Conservation (phyloP, 2,329 filamentous ascomycete species). For the Kalaharituber pfeilii region DNA sequence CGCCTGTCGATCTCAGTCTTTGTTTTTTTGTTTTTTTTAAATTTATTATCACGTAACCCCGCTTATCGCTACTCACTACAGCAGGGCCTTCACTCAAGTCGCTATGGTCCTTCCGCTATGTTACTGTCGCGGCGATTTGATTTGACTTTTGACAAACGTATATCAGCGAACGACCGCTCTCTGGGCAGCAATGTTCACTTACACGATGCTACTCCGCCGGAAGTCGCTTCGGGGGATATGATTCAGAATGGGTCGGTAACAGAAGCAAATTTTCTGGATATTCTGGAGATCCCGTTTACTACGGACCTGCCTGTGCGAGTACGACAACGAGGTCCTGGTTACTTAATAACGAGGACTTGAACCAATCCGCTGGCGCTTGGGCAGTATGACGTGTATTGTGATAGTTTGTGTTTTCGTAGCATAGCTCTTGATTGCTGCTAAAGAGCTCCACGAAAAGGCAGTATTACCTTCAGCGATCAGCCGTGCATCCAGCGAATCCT, state of each 20-base stretch:
- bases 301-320: background rate
- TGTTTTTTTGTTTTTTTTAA: no score
- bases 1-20: no score
- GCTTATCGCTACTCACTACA: no score
- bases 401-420: background rate
- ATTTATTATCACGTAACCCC: no score
- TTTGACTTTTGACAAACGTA: no score
- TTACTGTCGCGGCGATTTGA: no score
- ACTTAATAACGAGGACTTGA: constrained; percentile 3
- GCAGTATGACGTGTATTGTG: constrained; percentile 9
- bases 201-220: background rate
- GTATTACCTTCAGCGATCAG: constrained; percentile 8
- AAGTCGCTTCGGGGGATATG: background rate
- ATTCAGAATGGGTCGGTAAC: constrained; percentile 1
- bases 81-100: no score
- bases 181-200: background rate
- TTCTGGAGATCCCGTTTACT: background rate
- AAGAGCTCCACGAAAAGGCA: background rate
- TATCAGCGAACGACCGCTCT: no score
- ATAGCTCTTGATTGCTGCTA: background rate
- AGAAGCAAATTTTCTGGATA: background rate
- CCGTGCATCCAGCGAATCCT: background rate
- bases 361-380: constrained; percentile 5
- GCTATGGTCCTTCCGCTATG: no score
- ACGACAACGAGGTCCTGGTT: constrained; percentile 10